phyloP scores from a whole-genome alignment of 2,329 filamentous ascomycete species.

The Colletotrichum sp. region DNA sequence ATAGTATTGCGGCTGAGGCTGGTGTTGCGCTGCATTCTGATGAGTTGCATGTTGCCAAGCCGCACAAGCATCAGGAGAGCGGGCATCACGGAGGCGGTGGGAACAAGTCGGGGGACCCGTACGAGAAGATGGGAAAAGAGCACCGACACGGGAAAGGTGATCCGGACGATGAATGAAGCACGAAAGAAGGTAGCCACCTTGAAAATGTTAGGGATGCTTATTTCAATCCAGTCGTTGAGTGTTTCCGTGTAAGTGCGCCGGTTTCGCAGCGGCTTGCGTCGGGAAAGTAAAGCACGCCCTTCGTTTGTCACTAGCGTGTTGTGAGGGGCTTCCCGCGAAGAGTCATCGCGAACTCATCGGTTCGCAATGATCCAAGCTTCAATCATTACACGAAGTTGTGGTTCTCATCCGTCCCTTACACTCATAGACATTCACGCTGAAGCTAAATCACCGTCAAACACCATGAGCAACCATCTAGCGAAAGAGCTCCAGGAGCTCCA shows the following conservation, averaged over 20 bases:
- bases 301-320: background rate
- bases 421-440: fast-evolving
- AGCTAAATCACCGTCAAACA: too few species aligned
- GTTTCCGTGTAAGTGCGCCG: background rate
- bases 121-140: background rate
- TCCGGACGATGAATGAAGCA: background rate
- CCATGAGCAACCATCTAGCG: conserved; percentile 33
- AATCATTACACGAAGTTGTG: fast-evolving
- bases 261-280: background rate
- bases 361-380: background rate
- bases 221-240: background rate
- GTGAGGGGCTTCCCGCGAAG: background rate
- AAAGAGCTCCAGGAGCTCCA: conserved; percentile 50
- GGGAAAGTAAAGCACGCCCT: background rate
- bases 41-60: background rate
- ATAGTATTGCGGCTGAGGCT: background rate
- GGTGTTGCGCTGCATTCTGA: conserved; percentile 5
- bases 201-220: too few species aligned
- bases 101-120: background rate
- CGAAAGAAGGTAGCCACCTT: too few species aligned
- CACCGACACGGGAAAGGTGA: background rate
- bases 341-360: background rate
- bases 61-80: background rate
- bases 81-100: background rate
- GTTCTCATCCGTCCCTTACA: fast-evolving